Evolutionary conservation across 2,329 filamentous ascomycete genomes (phyloP), one percentile per base, ranked within the genome.

Genomic region (Curvularia sp.): DNA sequence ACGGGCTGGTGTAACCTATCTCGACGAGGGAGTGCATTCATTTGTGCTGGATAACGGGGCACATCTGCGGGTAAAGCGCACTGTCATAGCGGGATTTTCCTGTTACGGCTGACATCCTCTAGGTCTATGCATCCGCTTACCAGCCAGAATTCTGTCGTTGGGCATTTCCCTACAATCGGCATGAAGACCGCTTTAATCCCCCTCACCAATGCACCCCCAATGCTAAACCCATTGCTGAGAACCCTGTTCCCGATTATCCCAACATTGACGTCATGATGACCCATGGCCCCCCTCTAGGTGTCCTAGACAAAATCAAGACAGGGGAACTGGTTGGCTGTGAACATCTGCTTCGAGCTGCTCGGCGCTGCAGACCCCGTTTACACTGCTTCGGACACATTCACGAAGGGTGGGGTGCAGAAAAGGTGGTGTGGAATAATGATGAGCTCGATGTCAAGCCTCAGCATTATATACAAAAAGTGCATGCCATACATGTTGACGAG

Each of bases 311-410:
- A n/a, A 77, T 75, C 1, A 60, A 38, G 0, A 42, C 26, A 0
- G 62, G 64, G 1, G 68, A 75, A 24, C 66, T 75, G 20, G 85
- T 84, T 0, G 87, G 87, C 0, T 88, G 86, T 70, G 75, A 80
- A 47, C 80, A 83, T 65, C 75, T 89, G 1, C 76, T 85, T 1
- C 74, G 77, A 1, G 86, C 86, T 0, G 74, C 83, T 1, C 73
- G 77, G 52, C 77, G 85, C 5, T 81, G 80, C 9, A 78, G 76
- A 50, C 87, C 87, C 0, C 70, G 75, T 3, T 50, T 89, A n/a
- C 84, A 88, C 68, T 84, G 84, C 61, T 89, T 88, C 67, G 86
- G 86, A 0, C 86, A 88, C 74, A 87, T 88, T 18, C 85, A 88
- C 66, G 84, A 85, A 66, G 84, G 77, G 0, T 77, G 73, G 73